Base-by-base conservation (phyloP, 208 protist genomes). In the Jaenimonas drosophilae region DNA sequence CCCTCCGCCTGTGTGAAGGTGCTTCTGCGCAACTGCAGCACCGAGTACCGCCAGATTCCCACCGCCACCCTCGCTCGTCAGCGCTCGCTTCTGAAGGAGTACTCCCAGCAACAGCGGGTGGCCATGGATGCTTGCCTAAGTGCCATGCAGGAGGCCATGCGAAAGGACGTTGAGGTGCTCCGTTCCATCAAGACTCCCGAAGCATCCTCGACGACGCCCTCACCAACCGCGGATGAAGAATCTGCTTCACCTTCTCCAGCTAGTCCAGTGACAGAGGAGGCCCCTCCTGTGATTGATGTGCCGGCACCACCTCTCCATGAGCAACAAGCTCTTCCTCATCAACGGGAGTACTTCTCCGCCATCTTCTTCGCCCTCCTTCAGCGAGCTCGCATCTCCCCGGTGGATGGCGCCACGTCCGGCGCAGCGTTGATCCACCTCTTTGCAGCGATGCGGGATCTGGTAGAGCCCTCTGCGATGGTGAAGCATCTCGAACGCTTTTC, bases 321-420 rank as follows among this genome's bases (percentile, higher is more conserved):
- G n/a, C n/a, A n/a, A n/a, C n/a, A n/a, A n/a, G n/a, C n/a, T n/a
- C n/a, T n/a, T n/a, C n/a, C n/a, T 17, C 49, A 25, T n/a, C 33
- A 69, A 28, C 62, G 67, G 6, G 20, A 30, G 6, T 87, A 82
- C 49, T 46, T 82, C 11, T 57, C 68, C 28, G n/a, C 40, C 6
- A n/a, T 87, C 1, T 23, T 75, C 12, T 39, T 49, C 0, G 50
- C 50, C 14, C 38, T 87, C 21, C 40, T 70, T 21, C 28, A 47
- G 41, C 69, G 77, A 4, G 61, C 69, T 5, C 57, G 58, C 0
- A 46, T 76, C 20, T 87, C 77, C 17, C 61, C 70, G 12, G 61
- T 75, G 17, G 72, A 87, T 38, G 77, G 62, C 31, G 58, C 68
- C 26, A 31, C 64, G 26, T 59, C 72, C 42, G 69, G 61, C 11